These are phyloP conservation scores for Teratosphaeria epicoccoides DNA, from an alignment of 2,329 filamentous ascomycete genomes.

Conservation along the genomic window DNA sequence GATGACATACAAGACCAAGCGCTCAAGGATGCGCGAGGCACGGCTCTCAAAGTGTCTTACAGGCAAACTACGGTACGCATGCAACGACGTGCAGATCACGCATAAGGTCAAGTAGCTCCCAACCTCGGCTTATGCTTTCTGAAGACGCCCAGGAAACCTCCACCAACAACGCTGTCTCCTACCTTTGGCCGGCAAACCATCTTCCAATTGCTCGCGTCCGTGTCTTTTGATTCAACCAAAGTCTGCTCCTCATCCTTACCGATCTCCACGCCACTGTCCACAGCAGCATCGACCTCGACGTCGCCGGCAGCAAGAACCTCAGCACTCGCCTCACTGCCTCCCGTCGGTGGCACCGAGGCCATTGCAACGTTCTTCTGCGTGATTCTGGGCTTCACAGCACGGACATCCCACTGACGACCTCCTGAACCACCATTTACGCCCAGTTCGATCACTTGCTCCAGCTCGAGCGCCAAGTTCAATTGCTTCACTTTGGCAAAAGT, in stretches of 20 bases:
- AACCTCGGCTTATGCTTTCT: constrained; percentile 14
- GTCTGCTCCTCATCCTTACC: background rate
- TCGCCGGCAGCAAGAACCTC: background rate
- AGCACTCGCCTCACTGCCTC: background rate
- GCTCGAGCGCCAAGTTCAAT: constrained; percentile 44
- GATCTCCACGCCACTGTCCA: constrained; percentile 1
- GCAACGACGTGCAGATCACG: background rate
- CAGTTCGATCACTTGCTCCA: constrained; percentile 53
- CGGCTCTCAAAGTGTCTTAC: background rate
- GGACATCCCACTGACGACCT: constrained; percentile 55
- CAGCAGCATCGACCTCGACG: background rate
- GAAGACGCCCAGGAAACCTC: constrained; percentile 30
- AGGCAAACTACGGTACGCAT: background rate
- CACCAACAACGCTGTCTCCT: constrained; percentile 27
- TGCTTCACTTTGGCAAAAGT: constrained; percentile 47
- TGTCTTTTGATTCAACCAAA: background rate
- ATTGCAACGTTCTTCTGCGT: background rate
- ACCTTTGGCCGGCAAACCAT: constrained; percentile 32
- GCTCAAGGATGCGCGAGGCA: background rate
- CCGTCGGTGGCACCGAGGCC: background rate
- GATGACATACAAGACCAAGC: background rate
- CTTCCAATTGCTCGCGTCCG: constrained; percentile 7
- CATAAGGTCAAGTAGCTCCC: background rate
- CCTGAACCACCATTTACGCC: constrained; percentile 38
- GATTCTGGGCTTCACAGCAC: constrained; percentile 35